Percentiles rank a stretch among this genome's conserved stretches.
These are phyloP conservation scores for Eutreptiella sp. DNA, from an alignment of 208 protist genomes.

Conservation along the genomic window DNA sequence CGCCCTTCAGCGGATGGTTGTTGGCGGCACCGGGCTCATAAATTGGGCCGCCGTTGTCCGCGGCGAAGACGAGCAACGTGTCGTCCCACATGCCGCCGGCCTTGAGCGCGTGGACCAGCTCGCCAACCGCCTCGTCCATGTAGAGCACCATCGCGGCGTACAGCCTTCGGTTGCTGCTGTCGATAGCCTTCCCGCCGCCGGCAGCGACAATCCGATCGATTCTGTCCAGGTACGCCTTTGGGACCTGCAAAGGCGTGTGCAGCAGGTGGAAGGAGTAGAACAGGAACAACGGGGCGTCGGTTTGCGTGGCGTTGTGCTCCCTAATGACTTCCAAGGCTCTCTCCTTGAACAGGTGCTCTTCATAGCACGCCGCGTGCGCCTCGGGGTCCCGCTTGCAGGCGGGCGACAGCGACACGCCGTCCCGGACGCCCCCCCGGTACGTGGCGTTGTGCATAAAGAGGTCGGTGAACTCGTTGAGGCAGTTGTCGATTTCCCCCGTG, in stretches of 20 bases:
- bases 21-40: slow-evolving; percentile 1
- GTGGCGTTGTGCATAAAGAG: too few species aligned
- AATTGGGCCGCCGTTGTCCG: slow-evolving; percentile 28
- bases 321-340: slow-evolving; percentile 2
- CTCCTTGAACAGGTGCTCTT: slow-evolving; percentile 12
- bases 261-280: not conserved
- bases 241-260: slow-evolving; percentile 27
- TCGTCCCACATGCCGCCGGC: slow-evolving; percentile 30
- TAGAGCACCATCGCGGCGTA: slow-evolving; percentile 27
- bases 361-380: not conserved
- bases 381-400: too few species aligned
- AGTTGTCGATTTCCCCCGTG: too few species aligned
- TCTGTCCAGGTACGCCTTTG: slow-evolving; percentile 5
- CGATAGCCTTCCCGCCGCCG: too few species aligned
- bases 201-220: too few species aligned
- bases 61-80: slow-evolving; percentile 28
- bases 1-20: slow-evolving; percentile 34
- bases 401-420: too few species aligned
- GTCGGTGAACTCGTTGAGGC: too few species aligned
- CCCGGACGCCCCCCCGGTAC: too few species aligned
- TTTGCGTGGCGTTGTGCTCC: not conserved
- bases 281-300: slow-evolving; percentile 24
- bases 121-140: slow-evolving; percentile 27
- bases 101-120: slow-evolving; percentile 4
- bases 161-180: not conserved